Conservation (phyloP, 805 yeast genomes). For the Hanseniaspora valbyensis region DNA sequence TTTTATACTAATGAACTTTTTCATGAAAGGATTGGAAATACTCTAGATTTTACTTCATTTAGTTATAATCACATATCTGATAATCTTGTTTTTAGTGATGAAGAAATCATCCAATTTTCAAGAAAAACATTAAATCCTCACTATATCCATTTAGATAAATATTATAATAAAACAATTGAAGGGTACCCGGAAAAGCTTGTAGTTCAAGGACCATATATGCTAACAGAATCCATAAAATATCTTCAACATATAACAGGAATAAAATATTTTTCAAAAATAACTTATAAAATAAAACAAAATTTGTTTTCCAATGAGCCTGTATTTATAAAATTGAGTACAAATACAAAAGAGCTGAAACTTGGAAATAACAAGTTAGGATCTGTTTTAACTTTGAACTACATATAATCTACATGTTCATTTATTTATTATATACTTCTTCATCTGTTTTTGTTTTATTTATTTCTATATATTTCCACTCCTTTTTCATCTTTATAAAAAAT, state of each 20-base stretch:
- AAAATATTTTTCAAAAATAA: background rate
- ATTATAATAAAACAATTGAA: background rate
- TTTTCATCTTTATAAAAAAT: background rate
- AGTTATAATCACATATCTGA: background rate
- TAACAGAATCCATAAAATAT: constrained; percentile 2
- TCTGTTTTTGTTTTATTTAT: too few species aligned
- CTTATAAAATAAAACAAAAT: background rate
- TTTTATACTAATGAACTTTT: constrained; percentile 6
- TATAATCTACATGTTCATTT: background rate
- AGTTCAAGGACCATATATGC: constrained; percentile 8
- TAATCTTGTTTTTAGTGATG: background rate
- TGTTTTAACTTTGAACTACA: background rate
- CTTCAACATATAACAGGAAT: background rate
- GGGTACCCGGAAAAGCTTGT: constrained; percentile 7
- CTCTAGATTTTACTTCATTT: background rate
- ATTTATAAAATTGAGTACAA: background rate
- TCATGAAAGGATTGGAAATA: background rate
- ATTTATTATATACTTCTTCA: too few species aligned
- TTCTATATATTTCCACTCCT: constrained; percentile 3
- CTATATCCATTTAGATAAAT: background rate
- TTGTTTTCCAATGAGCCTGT: constrained; percentile 4
- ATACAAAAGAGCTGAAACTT: background rate
- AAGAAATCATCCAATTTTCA: constrained; percentile 4
- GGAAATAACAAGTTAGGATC: constrained; percentile 1
- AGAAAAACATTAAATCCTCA: constrained; percentile 4